Percentiles rank a stretch among this genome's conserved stretches.
These are phyloP conservation scores for Boletus subluridellus DNA, from an alignment of 1,284 basidiomycete genomes.

Conservation along the genomic window DNA sequence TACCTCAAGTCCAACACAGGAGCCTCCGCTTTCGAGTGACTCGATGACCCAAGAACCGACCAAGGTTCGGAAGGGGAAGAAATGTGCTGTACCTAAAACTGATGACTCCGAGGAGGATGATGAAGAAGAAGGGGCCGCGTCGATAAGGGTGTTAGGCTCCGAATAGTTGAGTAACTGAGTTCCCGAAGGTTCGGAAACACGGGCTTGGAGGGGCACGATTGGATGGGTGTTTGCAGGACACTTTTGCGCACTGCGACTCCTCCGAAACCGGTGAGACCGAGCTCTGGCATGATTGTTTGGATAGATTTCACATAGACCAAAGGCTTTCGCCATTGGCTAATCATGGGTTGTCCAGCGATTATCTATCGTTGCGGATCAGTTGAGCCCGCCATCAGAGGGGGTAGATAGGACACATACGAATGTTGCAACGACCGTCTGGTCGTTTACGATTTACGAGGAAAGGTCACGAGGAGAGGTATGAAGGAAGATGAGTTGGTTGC, in stretches of 20 bases:
- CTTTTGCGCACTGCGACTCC: constrained; percentile 20
- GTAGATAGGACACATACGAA: constrained; percentile 6
- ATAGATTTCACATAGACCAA: constrained; percentile 20
- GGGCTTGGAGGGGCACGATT: constrained; percentile 22
- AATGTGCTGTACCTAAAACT: too few species aligned
- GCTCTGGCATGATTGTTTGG: constrained; percentile 6
- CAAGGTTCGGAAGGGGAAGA: too few species aligned
- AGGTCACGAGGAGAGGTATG: constrained; percentile 16
- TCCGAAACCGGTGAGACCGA: constrained; percentile 7
- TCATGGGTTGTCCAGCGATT: constrained; percentile 12
- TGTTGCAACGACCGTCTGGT: constrained; percentile 21
- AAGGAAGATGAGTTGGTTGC: constrained; percentile 19
- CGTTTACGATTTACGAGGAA: constrained; percentile 18
- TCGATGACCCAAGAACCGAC: too few species aligned
- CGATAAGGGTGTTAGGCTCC: background rate
- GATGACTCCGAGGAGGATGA: too few species aligned
- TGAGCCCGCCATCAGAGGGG: too few species aligned
- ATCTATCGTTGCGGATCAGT: constrained; percentile 4
- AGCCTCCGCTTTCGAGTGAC: too few species aligned
- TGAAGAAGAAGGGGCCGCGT: too few species aligned
- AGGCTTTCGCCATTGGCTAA: constrained; percentile 16
- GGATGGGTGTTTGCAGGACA: constrained; percentile 20
- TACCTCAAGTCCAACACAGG: too few species aligned
- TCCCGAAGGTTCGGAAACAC: constrained; percentile 25
- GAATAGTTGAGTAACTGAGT: constrained; percentile 18